Base-by-base conservation (phyloP, 2,329 filamentous ascomycete genomes). In the Orbilia javanica region DNA sequence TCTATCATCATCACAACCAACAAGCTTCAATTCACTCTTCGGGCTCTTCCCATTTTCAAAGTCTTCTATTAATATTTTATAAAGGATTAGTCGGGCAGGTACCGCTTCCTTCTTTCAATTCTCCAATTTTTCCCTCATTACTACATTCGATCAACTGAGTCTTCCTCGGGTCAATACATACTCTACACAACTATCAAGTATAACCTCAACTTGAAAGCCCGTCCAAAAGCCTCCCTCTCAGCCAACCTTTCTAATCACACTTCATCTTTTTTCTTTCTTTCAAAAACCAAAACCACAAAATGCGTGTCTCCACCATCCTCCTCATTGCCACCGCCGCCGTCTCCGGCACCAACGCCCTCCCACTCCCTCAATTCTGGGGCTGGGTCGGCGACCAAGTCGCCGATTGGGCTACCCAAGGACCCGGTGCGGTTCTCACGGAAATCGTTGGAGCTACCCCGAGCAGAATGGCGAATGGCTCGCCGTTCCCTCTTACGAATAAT, bases 301-400 rank as follows among this genome's bases (percentile, higher is more conserved):
- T 53, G 50, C 50, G 50, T 53, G 7, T 34, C 50, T 53, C 50
- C 25, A 31, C 50, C 50, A 53, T 53, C 50, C 25, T 52, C 48
- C 25, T 52, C 48, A 1, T 48, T 18, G 25, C 25, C 48, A 7
- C 25, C 25, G 48, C 25, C 22, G 48, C 48, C 48, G 13, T n/a
- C 25, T 13, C 48, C 22, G 44, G 44, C 18, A 48, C 44, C 8
- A 11, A 29, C 13, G 48, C 48, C 25, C 13, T 27, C 25, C 50
- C 50, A 31, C 10, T 31, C 27, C 50, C 50, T 31, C 50, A 53
- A 18, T 53, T 53, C 27, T 53, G 27, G 50, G 25, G 50, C 10
- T 53, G 50, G 50, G 11, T 53, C 25, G 50, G 50, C n/a, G 27
- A 53, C n/a, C 50, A 53, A 29, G 27, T 29, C 11, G 25, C 50